phyloP scores from a whole-genome alignment of 2,329 filamentous ascomycete genomes.

The Fusarium aywerte region DNA sequence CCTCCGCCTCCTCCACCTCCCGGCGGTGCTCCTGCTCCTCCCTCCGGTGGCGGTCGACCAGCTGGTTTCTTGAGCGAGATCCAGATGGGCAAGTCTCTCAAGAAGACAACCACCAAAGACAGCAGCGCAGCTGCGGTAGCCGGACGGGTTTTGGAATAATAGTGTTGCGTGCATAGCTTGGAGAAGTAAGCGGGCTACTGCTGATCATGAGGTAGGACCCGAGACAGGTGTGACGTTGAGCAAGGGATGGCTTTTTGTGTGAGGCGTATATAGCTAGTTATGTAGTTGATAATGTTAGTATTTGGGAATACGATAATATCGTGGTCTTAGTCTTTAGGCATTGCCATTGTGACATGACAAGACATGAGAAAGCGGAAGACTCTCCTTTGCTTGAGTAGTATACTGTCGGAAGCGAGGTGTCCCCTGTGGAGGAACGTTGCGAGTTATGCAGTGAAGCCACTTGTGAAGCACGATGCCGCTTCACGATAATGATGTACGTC shows the following conservation, averaged over 20 bases:
- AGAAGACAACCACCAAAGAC: constrained; percentile 91
- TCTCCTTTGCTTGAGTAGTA: neutral
- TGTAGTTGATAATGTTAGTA: constrained; percentile 24
- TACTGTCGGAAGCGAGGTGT: neutral
- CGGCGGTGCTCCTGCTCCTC: constrained; percentile 55
- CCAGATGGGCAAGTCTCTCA: constrained; percentile 79
- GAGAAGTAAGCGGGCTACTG: constrained; percentile 1
- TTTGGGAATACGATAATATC: constrained; percentile 27
- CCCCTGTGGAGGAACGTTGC: constrained; percentile 12
- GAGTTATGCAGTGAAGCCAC: constrained; percentile 9
- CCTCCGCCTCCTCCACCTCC: constrained; percentile 57
- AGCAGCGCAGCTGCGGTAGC: constrained; percentile 77
- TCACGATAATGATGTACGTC: constrained; percentile 2
- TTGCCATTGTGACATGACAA: constrained; percentile 9
- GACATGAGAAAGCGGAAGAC: constrained; percentile 14
- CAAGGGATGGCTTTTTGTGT: constrained; percentile 12
- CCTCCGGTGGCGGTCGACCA: constrained; percentile 63
- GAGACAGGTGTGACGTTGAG: constrained; percentile 15
- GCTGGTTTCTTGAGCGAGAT: constrained; percentile 83
- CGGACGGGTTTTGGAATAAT: constrained; percentile 75
- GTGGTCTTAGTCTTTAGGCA: constrained; percentile 13
- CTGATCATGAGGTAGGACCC: constrained; percentile 10
- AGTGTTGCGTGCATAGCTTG: constrained; percentile 3
- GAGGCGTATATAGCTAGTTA: constrained; percentile 18
- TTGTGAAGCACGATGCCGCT: constrained; percentile 10